phyloP scores from a whole-genome alignment of 2,329 filamentous ascomycete species.

The Alternaria postmessia region DNA sequence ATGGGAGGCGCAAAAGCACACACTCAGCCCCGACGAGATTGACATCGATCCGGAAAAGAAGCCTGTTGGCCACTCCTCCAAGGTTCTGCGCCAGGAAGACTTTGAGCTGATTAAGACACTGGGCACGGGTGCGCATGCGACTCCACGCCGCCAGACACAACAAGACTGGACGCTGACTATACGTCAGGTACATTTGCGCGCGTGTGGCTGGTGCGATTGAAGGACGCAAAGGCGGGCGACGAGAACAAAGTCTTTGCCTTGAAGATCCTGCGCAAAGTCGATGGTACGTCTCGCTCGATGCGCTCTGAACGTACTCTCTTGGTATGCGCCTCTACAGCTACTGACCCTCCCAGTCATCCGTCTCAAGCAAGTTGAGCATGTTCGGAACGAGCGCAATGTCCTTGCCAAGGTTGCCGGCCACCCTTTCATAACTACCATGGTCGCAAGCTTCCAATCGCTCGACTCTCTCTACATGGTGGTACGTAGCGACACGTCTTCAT shows the following conservation, averaged over 20 bases:
- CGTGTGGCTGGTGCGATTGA: constrained; percentile 78
- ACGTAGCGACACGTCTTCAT: constrained; percentile 30
- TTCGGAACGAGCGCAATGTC: constrained; percentile 81
- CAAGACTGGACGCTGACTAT: constrained; percentile 28
- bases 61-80: constrained; percentile 57
- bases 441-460: constrained; percentile 79
- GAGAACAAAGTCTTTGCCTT: constrained; percentile 76
- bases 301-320: not conserved
- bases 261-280: constrained; percentile 75
- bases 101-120: constrained; percentile 79
- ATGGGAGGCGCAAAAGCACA: constrained; percentile 57
- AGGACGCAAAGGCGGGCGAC: constrained; percentile 61
- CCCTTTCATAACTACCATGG: constrained; percentile 82
- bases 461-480: constrained; percentile 82
- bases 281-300: constrained; percentile 52
- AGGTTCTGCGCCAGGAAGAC: constrained; percentile 62
- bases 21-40: constrained; percentile 55
- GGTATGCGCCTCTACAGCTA: constrained; percentile 17
- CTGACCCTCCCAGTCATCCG: constrained; percentile 68
- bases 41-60: constrained; percentile 55
- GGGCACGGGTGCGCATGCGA: constrained; percentile 68
- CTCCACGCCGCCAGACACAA: not conserved
- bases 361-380: constrained; percentile 86
- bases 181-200: constrained; percentile 77
- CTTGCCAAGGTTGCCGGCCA: constrained; percentile 79